These are phyloP conservation scores for Boechera stricta DNA, from an alignment of 345 rosid species.

Conservation along the genomic window DNA sequence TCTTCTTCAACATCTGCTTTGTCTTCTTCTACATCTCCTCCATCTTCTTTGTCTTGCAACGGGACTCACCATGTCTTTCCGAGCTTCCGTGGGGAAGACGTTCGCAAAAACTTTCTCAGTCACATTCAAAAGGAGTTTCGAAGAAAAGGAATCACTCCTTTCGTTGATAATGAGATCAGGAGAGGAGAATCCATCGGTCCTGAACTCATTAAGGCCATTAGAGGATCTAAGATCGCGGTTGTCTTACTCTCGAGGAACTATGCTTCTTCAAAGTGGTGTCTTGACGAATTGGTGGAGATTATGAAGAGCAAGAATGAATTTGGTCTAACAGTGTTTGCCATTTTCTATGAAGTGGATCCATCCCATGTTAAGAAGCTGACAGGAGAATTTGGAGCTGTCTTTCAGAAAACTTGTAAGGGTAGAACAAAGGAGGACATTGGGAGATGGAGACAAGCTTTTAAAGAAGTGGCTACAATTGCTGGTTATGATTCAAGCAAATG, in stretches of 20 bases:
- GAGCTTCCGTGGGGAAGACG: not conserved
- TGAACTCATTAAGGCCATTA: not conserved
- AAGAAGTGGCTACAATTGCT: not conserved
- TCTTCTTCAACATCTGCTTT: not conserved
- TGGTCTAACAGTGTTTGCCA: not conserved
- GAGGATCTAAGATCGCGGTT: not conserved
- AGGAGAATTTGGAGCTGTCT: not conserved
- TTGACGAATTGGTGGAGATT: not conserved
- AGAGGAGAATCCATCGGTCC: not conserved
- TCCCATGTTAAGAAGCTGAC: not conserved
- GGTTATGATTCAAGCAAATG: not conserved
- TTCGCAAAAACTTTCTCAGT: not conserved
- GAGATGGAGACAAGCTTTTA: conserved; percentile 4
- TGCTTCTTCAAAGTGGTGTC: conserved; percentile 3
- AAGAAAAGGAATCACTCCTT: not conserved
- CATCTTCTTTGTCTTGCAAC: too few species aligned
- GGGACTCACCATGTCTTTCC: not conserved
- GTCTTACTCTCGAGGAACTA: not conserved
- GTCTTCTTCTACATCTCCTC: not conserved
- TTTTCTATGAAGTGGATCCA: conserved; percentile 5
- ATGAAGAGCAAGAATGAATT: not conserved
- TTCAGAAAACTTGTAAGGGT: not conserved
- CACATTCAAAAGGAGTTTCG: not conserved
- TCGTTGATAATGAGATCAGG: not conserved
- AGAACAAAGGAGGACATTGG: not conserved